Evolutionary conservation across 179 eudicot species (phyloP), one percentile per base, ranked within the genome.

Genomic region (Drosera spatulata): DNA sequence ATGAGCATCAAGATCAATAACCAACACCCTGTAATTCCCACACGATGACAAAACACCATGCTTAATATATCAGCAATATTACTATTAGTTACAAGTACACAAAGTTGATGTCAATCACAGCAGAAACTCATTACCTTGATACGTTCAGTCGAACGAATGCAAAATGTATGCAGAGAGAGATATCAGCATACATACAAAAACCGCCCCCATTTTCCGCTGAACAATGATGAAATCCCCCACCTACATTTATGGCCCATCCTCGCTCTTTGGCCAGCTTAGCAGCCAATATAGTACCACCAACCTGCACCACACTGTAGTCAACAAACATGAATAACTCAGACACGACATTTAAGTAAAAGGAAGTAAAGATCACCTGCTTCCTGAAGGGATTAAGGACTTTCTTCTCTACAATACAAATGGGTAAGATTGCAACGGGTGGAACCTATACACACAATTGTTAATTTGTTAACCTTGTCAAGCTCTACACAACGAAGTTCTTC

Each of bases 211-310:
- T 73, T 13, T 76, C 71, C 22, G 91, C 95, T 65, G 79, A 91
- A 73, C 98, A 91, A 53, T 88, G 98, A 78, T 91, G 98, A 63
- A 91, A 91, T 13, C 98, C 98, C 66, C 98, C 98, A 45, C 98
- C 98, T 50, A 88, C 89, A 77, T 91, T 91, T 59, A 91, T 88
- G 62, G 98, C 96, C 95, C 96, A 88, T 48, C 98, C 98, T 60
- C 81, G 71, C 70, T 91, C 98, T 66, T 80, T 88, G 8, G 98
- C 98, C 59, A 91, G 85, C 75, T 91, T 88, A 59, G 86, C 96
- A 53, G 96, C 95, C 63, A 91, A 73, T 60, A 91, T 64, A 60
- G 87, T 83, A 53, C 98, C 98, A 67, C 98, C 98, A 15, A 88
- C 91, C 98, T 91, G 58, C 15, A 62, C 10, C 48, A 59, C 42